Evolutionary conservation across 345 rosid species (phyloP).

Genomic region (Combretum micranthum): DNA sequence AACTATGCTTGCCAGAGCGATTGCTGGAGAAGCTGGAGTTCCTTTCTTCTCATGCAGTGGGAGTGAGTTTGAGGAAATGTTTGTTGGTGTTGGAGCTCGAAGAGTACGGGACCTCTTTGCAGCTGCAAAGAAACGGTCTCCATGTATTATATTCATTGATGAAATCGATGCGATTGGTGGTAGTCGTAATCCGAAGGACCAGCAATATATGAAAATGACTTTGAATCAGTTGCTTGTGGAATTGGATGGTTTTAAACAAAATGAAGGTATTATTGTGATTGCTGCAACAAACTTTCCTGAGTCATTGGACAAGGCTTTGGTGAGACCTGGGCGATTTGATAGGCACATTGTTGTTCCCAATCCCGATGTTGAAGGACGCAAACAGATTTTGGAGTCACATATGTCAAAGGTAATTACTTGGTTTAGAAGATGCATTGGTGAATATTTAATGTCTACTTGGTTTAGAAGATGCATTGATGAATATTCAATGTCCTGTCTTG

Average conservation of each 20-base stretch:
- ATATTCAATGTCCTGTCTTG: too few relatives aligned
- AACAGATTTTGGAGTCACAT: constrained; percentile 91
- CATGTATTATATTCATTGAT: constrained; percentile 95
- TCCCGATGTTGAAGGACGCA: constrained; percentile 96
- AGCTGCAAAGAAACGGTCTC: constrained; percentile 98
- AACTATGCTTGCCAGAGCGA: constrained; percentile 97
- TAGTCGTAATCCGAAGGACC: constrained; percentile 87
- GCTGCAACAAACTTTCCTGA: constrained; percentile 96
- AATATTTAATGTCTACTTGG: too few relatives aligned
- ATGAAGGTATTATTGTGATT: constrained; percentile 92
- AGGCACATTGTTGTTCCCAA: constrained; percentile 88
- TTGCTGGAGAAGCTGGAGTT: constrained; percentile 98
- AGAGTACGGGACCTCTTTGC: constrained; percentile 95
- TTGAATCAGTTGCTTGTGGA: constrained; percentile 92
- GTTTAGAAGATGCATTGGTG: too few relatives aligned
- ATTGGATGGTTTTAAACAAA: constrained; percentile 95
- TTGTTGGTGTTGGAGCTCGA: constrained; percentile 98
- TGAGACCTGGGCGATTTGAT: constrained; percentile 96
- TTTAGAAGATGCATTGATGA: too few relatives aligned
- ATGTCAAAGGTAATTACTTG: constrained; percentile 80
- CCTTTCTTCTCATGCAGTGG: constrained; percentile 99
- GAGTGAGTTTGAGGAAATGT: constrained; percentile 99
- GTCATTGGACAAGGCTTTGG: constrained; percentile 90
- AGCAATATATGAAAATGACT: constrained; percentile 97
- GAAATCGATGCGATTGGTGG: constrained; percentile 98